A percentile compares a stretch with the other conserved stretches of the same genome.
Evolutionary conservation across 2,329 filamentous ascomycete species (phyloP).

Genomic region (Aspergillus novofumigatus): DNA sequence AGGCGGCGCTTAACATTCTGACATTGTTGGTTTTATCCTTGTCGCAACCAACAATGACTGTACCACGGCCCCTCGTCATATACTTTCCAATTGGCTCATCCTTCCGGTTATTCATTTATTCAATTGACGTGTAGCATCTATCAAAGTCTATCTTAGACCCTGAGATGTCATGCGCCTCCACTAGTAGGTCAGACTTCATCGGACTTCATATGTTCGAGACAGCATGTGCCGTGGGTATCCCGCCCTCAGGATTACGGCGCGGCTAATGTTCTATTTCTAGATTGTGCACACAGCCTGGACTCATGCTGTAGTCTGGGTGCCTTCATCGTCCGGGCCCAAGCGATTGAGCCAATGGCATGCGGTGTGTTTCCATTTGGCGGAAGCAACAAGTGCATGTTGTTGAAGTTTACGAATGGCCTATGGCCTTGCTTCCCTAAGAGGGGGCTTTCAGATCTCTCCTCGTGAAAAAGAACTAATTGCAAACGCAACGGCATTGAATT

Average conservation of each 20-base stretch:
- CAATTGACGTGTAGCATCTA: neutral
- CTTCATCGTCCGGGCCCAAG: neutral
- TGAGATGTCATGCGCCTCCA: neutral
- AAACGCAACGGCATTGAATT: neutral
- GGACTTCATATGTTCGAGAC: neutral
- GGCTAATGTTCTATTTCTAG: neutral
- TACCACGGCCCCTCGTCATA: neutral
- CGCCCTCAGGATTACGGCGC: neutral
- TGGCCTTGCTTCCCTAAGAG: no score
- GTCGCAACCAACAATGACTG: neutral
- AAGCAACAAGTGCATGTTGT: neutral
- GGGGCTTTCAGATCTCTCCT: no score
- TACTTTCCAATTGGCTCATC: neutral
- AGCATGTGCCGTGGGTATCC: neutral
- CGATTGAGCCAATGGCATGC: neutral
- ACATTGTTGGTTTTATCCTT: neutral
- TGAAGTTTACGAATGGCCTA: no score
- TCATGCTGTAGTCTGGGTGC: neutral
- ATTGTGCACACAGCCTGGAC: neutral
- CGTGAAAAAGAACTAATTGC: no score
- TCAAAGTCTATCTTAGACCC: neutral
- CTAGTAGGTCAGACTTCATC: neutral
- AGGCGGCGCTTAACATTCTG: neutral
- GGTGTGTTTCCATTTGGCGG: neutral
- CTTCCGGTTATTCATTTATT: neutral